Evolutionary conservation across 768 basidiomycete genomes (phyloP), one percentile per base, ranked within the genome.

Genomic region (Rubroboletus pulcherrimus): DNA sequence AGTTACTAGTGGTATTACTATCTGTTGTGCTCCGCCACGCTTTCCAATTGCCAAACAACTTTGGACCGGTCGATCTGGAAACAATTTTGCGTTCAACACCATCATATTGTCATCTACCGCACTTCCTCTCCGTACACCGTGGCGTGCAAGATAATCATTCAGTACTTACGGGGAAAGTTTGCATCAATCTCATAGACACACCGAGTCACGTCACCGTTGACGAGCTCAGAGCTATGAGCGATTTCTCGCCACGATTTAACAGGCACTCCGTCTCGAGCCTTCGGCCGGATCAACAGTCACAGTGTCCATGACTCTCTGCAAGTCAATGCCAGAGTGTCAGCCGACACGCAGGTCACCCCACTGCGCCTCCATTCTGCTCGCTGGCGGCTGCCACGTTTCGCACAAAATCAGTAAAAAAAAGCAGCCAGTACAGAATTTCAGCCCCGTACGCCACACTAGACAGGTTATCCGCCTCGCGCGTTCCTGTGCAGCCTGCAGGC

Each of bases 31-130:
- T 44, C 42, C 33, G 33, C 21, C 43, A 55, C 30, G 37, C 45
- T n/a, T 34, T 34, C 51, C 10, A 45, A 56, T 53, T 60, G 63
- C 67, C 67, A 69, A 69, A 69, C 67, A 68, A 61, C 29, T 42
- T 43, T 29, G 50, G n/a, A n/a, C 21, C 21, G 21, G 2, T 21
- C 21, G 21, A 21, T 61, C 43, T 11, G 19, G 55, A 41, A 54
- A 40, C 30, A 26, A 34, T 17, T 53, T 26, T 21, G 19, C 5
- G 17, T 31, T 26, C 33, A 14, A 37, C 31, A 4, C 26, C 41
- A 33, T 51, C 41, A 33, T 51, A 4, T 19, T 41, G 5, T 2
- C 26, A 24, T 51, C 39, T 26, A 33, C 50, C 26, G 21, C 15
- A 34, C 40, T 26, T 24, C 4, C 12, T 11, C 8, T 17, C 35